Evolutionary conservation across 257 asterid species (phyloP).

Genomic region (Solanum pimpinellifolium): DNA sequence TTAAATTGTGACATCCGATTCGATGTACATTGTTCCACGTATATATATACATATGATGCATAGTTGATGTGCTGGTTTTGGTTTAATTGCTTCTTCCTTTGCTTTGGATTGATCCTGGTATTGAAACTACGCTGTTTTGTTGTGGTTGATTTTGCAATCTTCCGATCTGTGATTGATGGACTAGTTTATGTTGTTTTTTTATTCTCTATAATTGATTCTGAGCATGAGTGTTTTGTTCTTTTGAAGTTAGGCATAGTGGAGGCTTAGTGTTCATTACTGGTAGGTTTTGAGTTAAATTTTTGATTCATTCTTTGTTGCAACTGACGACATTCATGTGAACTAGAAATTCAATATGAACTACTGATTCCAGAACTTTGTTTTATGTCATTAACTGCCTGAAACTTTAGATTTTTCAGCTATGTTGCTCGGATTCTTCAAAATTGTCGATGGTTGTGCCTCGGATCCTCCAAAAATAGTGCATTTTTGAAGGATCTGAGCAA

Average conservation of each 20-base stretch:
- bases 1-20: not conserved
- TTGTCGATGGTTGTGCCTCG: not conserved
- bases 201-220: not conserved
- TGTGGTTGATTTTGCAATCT: not conserved
- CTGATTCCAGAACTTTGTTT: not conserved
- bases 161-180: not conserved
- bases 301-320: not conserved
- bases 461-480: not conserved
- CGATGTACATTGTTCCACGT: not conserved
- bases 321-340: not conserved
- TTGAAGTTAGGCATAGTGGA: not conserved
- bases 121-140: not conserved
- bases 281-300: not conserved
- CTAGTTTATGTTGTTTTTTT: not conserved
- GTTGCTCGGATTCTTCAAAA: not conserved
- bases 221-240: not conserved
- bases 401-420: not conserved
- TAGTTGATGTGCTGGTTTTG: not conserved
- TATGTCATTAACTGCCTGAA: not conserved
- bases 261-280: not conserved
- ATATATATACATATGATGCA: not conserved
- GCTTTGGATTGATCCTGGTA: not conserved
- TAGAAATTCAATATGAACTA: not conserved
- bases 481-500: not conserved
- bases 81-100: not conserved